phyloP scores from a whole-genome alignment of 1,139 yeast genomes.

The Candida labiduridarum region DNA sequence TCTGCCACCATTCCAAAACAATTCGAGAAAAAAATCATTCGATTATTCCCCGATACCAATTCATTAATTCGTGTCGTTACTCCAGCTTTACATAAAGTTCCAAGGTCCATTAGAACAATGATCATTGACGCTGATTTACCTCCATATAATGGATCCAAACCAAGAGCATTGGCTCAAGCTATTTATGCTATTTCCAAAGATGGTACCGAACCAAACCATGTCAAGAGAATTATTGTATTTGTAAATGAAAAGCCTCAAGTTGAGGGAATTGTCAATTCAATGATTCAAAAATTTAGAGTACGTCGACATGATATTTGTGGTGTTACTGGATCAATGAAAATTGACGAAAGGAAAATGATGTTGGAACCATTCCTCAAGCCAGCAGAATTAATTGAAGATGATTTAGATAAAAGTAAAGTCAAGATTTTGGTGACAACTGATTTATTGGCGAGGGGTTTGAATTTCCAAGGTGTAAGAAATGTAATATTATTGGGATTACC shows the following conservation, averaged over 20 bases:
- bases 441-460: conserved; percentile 85
- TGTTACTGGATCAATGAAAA: conserved; percentile 64
- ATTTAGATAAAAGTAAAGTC: conserved; percentile 28
- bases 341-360: conserved; percentile 57
- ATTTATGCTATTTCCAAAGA: conserved; percentile 83
- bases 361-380: conserved; percentile 66
- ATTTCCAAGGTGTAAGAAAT: conserved; percentile 80
- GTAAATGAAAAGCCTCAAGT: conserved; percentile 77
- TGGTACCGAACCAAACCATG: conserved; percentile 74
- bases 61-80: conserved; percentile 66
- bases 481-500: conserved; percentile 88
- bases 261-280: conserved; percentile 53
- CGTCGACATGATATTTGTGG: conserved; percentile 49
- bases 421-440: conserved; percentile 89
- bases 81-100: conserved; percentile 81
- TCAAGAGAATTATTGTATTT: conserved; percentile 84
- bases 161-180: conserved; percentile 85
- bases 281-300: conserved; percentile 59
- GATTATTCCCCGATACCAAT: conserved; percentile 62
- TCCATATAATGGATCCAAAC: conserved; percentile 83
- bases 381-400: conserved; percentile 43
- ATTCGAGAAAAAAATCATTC: conserved; percentile 64
- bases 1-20: conserved; percentile 89
- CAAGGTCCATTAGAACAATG: conserved; percentile 69
- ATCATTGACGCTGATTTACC: conserved; percentile 73